Evolutionary conservation across 805 yeast genomes (phyloP), one percentile per base, ranked within the genome.

Genomic region (Starmerella scarabaei): DNA sequence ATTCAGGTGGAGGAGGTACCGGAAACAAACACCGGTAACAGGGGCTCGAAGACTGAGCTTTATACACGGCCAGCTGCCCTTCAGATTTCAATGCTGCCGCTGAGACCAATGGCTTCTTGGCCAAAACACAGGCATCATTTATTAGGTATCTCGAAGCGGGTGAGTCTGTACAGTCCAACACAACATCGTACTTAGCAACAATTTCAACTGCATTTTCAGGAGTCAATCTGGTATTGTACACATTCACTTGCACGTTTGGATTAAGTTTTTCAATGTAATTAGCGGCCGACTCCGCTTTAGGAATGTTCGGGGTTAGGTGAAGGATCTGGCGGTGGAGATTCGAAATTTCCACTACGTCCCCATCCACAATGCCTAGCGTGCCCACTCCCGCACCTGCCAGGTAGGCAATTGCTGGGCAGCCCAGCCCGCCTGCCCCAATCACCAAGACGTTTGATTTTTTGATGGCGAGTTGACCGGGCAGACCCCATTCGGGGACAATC

Each of bases 1-100:
- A 67, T 43, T 73, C 77, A 1, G 94, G 81, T 1, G 86, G 75
- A 0, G 98, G 96, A 0, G 97, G 94, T 6, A 63, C 63, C 0
- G 98, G 97, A 51, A 81, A 83, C 59, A 86, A 75, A 56, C 99
- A 91, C 44, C 99, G 65, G 56, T 91, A 91, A 57, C 99, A 91
- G 0, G 99, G 99, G 8, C 47, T 44, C 0, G 94, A 94, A 3
- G 44, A 38, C 17, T 65, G 63, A 56, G 68, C 84, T 59, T 86
- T 83, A 42, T 85, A 65, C 0, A 91, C 70, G 0, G 83, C 65
- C 28, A 93, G 57, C 56, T 91, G 98, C 4, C 98, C 98, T 48
- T 91, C 97, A 0, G 93, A 70, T 50, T 78, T 77, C 38, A 91
- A 66, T 0, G 97, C 97, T 0, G 96, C 81, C 0, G 94, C 99